Percentiles rank a stretch among this genome's conserved stretches.
Evolutionary conservation across 768 basidiomycete species (phyloP).

Genomic region (Lepiota venenata): DNA sequence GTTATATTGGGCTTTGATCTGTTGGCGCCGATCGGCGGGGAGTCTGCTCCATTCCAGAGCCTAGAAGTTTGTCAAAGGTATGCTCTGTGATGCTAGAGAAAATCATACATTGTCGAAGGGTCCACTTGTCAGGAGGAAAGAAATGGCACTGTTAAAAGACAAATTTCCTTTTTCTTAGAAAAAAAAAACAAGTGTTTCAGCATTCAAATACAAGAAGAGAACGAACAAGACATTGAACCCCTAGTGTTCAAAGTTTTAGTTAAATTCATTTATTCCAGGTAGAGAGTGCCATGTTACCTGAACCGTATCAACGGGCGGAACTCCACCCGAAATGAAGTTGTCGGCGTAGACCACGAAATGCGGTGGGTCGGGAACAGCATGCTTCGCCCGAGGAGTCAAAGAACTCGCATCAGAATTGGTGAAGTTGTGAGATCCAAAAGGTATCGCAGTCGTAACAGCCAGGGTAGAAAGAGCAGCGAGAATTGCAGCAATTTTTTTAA

Average conservation of each 20-base stretch:
- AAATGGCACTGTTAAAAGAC: constrained; percentile 41
- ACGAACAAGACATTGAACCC: constrained; percentile 60
- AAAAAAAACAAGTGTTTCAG: background rate
- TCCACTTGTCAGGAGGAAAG: constrained; percentile 54
- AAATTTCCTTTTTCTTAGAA: too few relatives aligned
- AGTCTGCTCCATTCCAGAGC: constrained; percentile 53
- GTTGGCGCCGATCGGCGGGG: constrained; percentile 39
- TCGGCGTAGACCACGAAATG: constrained; percentile 28
- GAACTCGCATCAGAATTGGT: constrained; percentile 12
- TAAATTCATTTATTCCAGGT: too few relatives aligned
- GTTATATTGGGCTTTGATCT: constrained; percentile 48
- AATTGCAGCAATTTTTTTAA: constrained; percentile 1
- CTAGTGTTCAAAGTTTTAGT: constrained; percentile 21
- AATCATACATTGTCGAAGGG: constrained; percentile 48
- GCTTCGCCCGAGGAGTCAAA: constrained; percentile 9
- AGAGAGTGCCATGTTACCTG: background rate
- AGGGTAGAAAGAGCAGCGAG: constrained; percentile 5
- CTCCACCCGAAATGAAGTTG: constrained; percentile 9
- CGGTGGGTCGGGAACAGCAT: constrained; percentile 25
- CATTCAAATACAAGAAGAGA: background rate
- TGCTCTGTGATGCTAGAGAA: background rate
- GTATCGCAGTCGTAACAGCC: background rate
- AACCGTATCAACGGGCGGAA: constrained; percentile 2
- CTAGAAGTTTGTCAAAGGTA: constrained; percentile 20
- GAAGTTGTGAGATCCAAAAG: constrained; percentile 7